These are phyloP conservation scores for Elsinoe perseae DNA, from an alignment of 2,329 filamentous ascomycete species.

Conservation along the genomic window DNA sequence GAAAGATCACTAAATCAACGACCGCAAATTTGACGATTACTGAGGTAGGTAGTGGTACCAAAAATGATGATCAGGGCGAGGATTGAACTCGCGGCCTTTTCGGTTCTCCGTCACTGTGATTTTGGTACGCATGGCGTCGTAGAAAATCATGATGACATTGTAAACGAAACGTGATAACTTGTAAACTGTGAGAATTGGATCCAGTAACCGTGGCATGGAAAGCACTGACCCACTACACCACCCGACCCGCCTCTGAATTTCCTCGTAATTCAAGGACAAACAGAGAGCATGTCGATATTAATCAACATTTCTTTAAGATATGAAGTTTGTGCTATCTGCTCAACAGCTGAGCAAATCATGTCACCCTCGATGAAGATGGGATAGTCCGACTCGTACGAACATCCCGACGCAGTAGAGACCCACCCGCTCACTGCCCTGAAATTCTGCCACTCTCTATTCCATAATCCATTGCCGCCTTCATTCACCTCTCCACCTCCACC, in stretches of 20 bases:
- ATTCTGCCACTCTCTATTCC: not conserved
- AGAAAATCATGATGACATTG: not conserved
- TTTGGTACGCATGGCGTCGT: not conserved
- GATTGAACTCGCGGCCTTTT: constrained; percentile 11
- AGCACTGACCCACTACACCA: not conserved
- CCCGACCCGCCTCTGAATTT: not conserved
- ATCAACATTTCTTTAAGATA: no score
- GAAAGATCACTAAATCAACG: no score
- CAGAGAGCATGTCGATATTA: not conserved
- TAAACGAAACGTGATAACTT: constrained; percentile 10
- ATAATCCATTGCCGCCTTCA: not conserved
- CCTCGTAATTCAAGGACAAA: not conserved
- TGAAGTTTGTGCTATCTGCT: not conserved
- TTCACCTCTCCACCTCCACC: constrained; percentile 7
- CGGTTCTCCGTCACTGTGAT: not conserved
- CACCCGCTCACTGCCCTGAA: no score
- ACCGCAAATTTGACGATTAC: no score
- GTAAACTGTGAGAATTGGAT: no score
- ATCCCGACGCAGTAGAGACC: no score
- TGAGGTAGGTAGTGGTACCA: not conserved
- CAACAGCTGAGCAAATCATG: no score
- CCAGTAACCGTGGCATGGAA: no score
- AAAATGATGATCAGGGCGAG: not conserved
- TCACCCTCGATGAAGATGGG: no score
- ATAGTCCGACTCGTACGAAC: no score